Base-by-base conservation (phyloP, 345 rosid species). In the Citrus glauca region DNA sequence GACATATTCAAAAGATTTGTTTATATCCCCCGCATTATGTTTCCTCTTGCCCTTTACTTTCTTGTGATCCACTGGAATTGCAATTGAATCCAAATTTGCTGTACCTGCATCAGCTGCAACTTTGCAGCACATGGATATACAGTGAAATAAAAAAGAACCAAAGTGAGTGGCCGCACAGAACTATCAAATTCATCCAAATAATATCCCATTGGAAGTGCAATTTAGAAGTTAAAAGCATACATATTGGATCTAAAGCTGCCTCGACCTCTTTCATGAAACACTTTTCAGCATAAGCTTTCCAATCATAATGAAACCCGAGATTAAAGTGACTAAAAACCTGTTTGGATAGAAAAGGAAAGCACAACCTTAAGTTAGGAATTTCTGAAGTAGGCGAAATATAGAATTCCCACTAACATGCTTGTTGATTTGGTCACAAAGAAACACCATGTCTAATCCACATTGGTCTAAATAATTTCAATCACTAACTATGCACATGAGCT, bases 221-320 rank as follows among this genome's bases (percentile, higher is more conserved):
- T 69, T 27, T 55, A 64, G 10, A 80, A 79, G 64, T 45, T 7
- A 62, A 9, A 78, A 85, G 17, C 69, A 48, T 74, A 74, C 77
- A 30, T 30, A 87, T 87, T 73, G 72, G 77, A 71, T 77, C 74
- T 10, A 22, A 48, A 5, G 33, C 68, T 28, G 76, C 20, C 63
- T 72, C 4, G 25, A 66, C 66, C 45, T 53, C 77, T 79, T 82
- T 79, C 74, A 55, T 50, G 16, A 86, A 80, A 79, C 73, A 86
- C 25, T 74, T 73, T 77, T 79, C 78, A 77, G 80, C 88, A 66
- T 35, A 75, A 67, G 73, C 85, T 82, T 94, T 91, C 99, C 98
- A 91, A 75, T 77, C 10, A 74, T 82, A 84, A 84, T 98, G 98
- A 87, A 96, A 96, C 5, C 98, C 99, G 78, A 91, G 79, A 77